These are phyloP conservation scores for Agrocybe praecox DNA, from an alignment of 768 basidiomycete species.

Conservation along the genomic window DNA sequence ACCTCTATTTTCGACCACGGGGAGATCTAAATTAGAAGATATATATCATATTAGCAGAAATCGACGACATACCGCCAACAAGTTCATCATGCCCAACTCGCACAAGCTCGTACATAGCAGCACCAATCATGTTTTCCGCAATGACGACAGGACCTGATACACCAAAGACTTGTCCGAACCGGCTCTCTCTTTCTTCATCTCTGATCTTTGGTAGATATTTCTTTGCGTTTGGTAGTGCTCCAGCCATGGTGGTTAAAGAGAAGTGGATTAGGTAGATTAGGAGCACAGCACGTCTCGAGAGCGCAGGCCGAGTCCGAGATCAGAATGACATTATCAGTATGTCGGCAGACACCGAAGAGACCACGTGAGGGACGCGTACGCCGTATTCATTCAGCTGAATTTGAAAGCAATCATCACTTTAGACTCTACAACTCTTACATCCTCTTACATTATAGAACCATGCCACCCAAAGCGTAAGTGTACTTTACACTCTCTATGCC, in stretches of 20 bases:
- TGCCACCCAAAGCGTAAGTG: conserved; percentile 98
- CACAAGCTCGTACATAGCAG: conserved; percentile 97
- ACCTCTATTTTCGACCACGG: conserved; percentile 67
- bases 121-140: conserved; percentile 93
- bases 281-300: background rate
- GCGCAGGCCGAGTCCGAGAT: background rate
- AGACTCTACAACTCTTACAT: conserved; percentile 15
- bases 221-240: conserved; percentile 90
- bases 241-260: conserved; percentile 65
- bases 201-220: conserved; percentile 83
- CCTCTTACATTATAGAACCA: conserved; percentile 33
- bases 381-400: background rate
- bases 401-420: conserved; percentile 12
- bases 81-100: conserved; percentile 98
- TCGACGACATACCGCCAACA: conserved; percentile 77
- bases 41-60: background rate
- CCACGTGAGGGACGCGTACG: conserved; percentile 32
- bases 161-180: conserved; percentile 87
- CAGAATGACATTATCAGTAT: conserved; percentile 15
- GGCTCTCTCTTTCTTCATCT: conserved; percentile 89
- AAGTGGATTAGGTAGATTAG: background rate
- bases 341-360: conserved; percentile 22
- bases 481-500: conserved; percentile 13
- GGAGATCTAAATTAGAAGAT: background rate
- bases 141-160: conserved; percentile 99